These are phyloP conservation scores for Epichloe uncinata DNA, from an alignment of 2,329 filamentous ascomycete species.

Conservation along the genomic window DNA sequence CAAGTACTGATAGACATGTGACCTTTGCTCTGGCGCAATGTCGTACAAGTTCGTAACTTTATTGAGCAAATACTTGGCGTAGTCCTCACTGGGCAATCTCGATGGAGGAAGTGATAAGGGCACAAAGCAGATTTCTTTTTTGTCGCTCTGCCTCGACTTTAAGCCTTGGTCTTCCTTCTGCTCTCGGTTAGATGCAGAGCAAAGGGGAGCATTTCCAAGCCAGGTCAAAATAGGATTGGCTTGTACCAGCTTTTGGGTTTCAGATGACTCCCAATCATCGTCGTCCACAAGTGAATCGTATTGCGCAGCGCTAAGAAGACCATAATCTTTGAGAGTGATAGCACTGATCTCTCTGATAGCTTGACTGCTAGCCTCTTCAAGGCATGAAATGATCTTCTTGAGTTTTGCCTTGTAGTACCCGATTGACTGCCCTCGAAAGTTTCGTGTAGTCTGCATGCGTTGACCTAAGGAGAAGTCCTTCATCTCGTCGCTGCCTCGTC, in stretches of 20 bases:
- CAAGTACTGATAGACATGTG: constrained; percentile 1
- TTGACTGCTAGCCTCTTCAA: constrained; percentile 6
- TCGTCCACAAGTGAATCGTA: constrained; percentile 45
- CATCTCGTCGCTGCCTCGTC: constrained; percentile 50
- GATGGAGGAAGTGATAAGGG: not conserved
- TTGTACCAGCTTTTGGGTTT: not conserved
- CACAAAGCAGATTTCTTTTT: constrained; percentile 23
- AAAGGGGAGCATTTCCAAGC: constrained; percentile 6
- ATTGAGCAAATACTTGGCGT: not conserved
- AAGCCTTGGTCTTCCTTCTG: not conserved
- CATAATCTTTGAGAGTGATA: constrained; percentile 36
- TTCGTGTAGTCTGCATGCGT: constrained; percentile 16
- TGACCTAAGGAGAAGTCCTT: constrained; percentile 48
- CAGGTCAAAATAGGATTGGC: constrained; percentile 5
- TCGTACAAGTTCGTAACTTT: not conserved
- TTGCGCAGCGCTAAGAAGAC: constrained; percentile 50
- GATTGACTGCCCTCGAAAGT: constrained; percentile 8
- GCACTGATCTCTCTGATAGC: constrained; percentile 35
- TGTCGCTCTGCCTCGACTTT: not conserved
- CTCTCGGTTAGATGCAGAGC: not conserved
- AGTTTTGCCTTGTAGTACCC: not conserved
- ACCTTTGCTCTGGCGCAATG: constrained; percentile 2
- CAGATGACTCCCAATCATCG: constrained; percentile 21
- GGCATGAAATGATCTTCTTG: constrained; percentile 4
- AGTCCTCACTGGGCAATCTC: not conserved